phyloP scores from a whole-genome alignment of 495 filamentous ascomycete genomes.

The Penicillium canariense region DNA sequence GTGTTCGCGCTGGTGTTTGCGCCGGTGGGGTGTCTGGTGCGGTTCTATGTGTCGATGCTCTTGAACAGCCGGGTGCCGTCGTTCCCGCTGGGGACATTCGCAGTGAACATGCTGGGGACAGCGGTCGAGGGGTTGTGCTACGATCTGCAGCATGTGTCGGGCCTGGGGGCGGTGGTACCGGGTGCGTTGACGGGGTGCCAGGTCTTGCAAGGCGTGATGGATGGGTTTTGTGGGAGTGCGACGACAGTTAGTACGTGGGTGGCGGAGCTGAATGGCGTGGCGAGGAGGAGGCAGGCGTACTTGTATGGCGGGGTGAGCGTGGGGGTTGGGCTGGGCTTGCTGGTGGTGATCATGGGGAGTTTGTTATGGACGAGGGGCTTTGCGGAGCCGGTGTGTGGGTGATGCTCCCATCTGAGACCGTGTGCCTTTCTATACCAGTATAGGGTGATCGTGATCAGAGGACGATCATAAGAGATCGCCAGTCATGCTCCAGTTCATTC shows the following conservation, averaged over 20 bases:
- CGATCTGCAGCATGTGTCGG: conserved; percentile 63
- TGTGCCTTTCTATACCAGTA: neutral
- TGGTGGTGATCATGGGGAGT: conserved; percentile 78
- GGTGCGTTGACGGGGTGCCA: conserved; percentile 61
- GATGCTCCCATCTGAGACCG: neutral
- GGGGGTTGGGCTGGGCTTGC: conserved; percentile 56
- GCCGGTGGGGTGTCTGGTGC: conserved; percentile 71
- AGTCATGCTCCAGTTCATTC: no score
- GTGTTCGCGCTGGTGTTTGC: conserved; percentile 83
- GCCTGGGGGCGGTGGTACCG: conserved; percentile 21
- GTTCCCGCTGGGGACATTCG: conserved; percentile 90
- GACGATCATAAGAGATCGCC: no score
- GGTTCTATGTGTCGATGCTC: conserved; percentile 64
- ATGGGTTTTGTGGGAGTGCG: conserved; percentile 88
- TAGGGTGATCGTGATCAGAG: no score
- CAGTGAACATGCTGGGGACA: conserved; percentile 78
- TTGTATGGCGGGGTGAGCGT: conserved; percentile 72
- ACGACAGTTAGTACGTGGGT: conserved; percentile 97
- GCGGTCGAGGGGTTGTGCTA: conserved; percentile 62
- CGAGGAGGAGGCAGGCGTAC: conserved; percentile 63
- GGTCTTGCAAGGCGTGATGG: conserved; percentile 77
- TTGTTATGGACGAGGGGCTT: conserved; percentile 73
- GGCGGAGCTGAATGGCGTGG: conserved; percentile 67
- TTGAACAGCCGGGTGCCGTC: conserved; percentile 63
- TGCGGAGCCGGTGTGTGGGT: conserved; percentile 46